Evolutionary conservation across 108 stramenopile species (phyloP), one percentile per base, ranked within the genome.

Genomic region (Cyclotella cryptica): DNA sequence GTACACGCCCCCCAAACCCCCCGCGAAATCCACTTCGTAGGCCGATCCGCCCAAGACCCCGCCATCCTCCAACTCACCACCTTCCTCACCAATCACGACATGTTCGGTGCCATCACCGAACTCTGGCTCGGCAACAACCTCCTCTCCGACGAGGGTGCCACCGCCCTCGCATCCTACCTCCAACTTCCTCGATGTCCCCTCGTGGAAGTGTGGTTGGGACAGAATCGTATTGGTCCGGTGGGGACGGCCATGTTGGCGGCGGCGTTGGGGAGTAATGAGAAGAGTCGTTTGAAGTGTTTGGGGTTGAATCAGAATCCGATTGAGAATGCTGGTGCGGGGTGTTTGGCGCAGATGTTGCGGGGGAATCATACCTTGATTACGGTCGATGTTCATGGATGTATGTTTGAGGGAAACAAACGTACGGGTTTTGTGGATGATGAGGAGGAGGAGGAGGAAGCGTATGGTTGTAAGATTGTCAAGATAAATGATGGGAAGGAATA

Each of bases 331-430:
- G 81, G 81, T 30, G 81, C 81, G 0, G 68, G 62, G 9, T 75
- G 74, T 49, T 57, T 82, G 29, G 81, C 74, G 6, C 81, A 82
- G 19, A 82, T 82, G 81, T 17, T 82, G 17, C 26, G 81, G n/a
- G 61, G 18, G 41, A 82, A 82, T 66, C 81, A 82, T 71, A 64
- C 41, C 15, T 66, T 82, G 71, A 65, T 47, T 29, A 82, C 74
- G 10, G 65, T 82, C 22, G 81, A 75, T 52, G 71, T 82, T 15
- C 81, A 82, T 60, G 81, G 81, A 44, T 82, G 81, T 64, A 49
- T 69, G 60, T 69, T 42, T 69, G 47, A 77, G 24, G 49, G 12
- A n/a, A 49, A 62, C 13, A 69, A 39, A 58, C 45, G 39, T 15
- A 11, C 12, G 12, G n/a, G n/a, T n/a, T n/a, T n/a, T n/a, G n/a